Base-by-base conservation (phyloP, 2,329 filamentous ascomycete genomes). In the Arthrobotrys sinensis region DNA sequence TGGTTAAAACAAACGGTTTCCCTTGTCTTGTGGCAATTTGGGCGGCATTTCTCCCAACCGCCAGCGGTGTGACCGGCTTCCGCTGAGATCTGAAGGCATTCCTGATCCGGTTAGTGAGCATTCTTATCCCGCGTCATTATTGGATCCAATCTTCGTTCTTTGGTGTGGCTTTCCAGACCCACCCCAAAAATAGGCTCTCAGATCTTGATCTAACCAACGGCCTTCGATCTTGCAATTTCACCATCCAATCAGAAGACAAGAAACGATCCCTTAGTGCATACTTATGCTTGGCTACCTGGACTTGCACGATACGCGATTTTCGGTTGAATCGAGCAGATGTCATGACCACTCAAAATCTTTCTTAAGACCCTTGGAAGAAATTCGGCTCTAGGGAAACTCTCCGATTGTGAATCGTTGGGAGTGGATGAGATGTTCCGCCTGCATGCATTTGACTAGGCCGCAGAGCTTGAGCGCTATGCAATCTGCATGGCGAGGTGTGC, bases 161-260 rank as follows among this genome's bases (percentile, higher is more conserved):
- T 34, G 5, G 46, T 50, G 72, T 50, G 50, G 45, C 60, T 69
- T 53, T 66, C 45, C 48, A n/a, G 60, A 38, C 60, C 65, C 73
- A 53, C 50, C 75, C 73, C 75, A 78, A 78, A 78, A 78, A 78
- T 78, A 78, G 67, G 53, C 62, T 52, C 73, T 53, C 50, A 78
- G 75, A 78, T 78, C 75, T 72, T 68, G 67, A 78, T 78, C 73
- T 57, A 34, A 71, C 28, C 48, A 71, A 70, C 67, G 48, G 52
- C 11, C 50, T 62, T 66, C 62, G 75, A 78, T 78, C 75, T 67
- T 60, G 57, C 75, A 65, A 78, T 71, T 45, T 46, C 24, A 14
- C 34, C 45, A 36, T 40, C 75, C 75, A 72, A 78, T 78, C 62
- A 72, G 52, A 78, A 10, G 14, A 4, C 19, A 21, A 32, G 14